A percentile compares a stretch with the other conserved stretches of the same genome.
phyloP scores from a whole-genome alignment of 1,284 basidiomycete genomes.

The Ceratobasidium sp. region DNA sequence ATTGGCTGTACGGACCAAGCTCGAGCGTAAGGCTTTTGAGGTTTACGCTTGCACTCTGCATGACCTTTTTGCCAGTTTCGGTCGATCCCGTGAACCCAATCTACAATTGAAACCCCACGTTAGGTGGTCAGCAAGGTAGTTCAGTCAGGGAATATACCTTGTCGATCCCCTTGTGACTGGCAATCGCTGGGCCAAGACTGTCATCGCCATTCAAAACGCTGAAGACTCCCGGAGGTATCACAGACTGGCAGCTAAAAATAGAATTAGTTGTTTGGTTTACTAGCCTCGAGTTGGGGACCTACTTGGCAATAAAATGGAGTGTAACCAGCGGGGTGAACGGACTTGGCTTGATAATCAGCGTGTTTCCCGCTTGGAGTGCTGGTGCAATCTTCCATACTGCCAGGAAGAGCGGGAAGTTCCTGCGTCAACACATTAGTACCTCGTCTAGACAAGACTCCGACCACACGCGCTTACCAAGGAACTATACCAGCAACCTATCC shows the following conservation, averaged over 20 bases:
- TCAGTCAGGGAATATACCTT: conserved; percentile 53
- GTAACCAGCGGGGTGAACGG: conserved; percentile 92
- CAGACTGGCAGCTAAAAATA: conserved; percentile 47
- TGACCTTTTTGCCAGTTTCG: conserved; percentile 82
- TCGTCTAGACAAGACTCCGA: not conserved
- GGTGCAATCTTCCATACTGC: conserved; percentile 86
- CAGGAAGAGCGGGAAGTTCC: conserved; percentile 82
- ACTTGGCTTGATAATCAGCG: conserved; percentile 85
- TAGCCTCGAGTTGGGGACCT: conserved; percentile 45
- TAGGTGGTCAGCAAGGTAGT: conserved; percentile 62
- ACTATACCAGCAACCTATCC: conserved; percentile 14
- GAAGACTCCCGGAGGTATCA: conserved; percentile 89
- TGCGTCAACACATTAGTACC: not conserved
- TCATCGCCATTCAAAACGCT: conserved; percentile 88
- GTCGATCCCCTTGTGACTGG: conserved; percentile 78
- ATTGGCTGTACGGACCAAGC: conserved; percentile 52
- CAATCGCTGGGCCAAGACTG: conserved; percentile 83
- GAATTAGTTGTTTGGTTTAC: not conserved
- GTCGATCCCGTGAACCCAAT: conserved; percentile 60
- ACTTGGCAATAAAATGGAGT: conserved; percentile 55
- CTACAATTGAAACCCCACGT: conserved; percentile 39
- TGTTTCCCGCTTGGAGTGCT: conserved; percentile 84
- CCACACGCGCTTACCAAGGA: conserved; percentile 6
- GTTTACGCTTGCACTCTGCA: conserved; percentile 64
- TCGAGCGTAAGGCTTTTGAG: conserved; percentile 80